Evolutionary conservation across 441 rosid genomes (phyloP), one percentile per base, ranked within the genome.

Genomic region (Cnidoscolus chayamansa): DNA sequence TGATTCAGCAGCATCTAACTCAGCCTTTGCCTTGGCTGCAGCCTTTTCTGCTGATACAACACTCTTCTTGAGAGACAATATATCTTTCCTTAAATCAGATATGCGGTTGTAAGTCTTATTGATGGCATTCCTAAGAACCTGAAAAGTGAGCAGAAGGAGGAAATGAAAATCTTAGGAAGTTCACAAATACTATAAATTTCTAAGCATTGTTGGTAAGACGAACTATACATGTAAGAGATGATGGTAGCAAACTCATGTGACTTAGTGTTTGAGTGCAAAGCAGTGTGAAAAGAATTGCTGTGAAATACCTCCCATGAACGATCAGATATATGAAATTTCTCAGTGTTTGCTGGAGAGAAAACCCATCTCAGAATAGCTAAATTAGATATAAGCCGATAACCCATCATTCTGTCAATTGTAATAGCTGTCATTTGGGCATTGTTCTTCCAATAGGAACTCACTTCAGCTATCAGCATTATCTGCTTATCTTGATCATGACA

Each of bases 391-490:
- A 96, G 97, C 71, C 97, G 89, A 84, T 91, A 96, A 63, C 99
- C 97, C 99, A 96, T 96, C 99, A 96, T 92, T 85, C 99, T 86
- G 83, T 96, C 99, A 67, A 96, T 88, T 62, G 97, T 82, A 74
- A 96, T 82, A 16, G 94, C 97, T 15, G 94, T 87, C 96, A 90
- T 96, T 73, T 96, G 98, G 50, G 80, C 77, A 81, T 87, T 90
- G 83, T 84, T 89, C 87, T 86, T 87, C 99, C 98, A 96, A 72
- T 89, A 93, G 13, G 85, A 86, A 79, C 92, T 85, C 73, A 96
- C 87, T 87, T 96, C 98, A 73, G 89, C 84, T 76, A 96, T 82
- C 63, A 96, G 83, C 86, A 86, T 67, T 70, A 83, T 85, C 80
- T 96, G 98, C 68, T 86, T 93, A 76, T 96, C 98, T 15, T 76